Conservation (phyloP, 2,329 filamentous ascomycete genomes). For the Fonsecaea multimorphosa region DNA sequence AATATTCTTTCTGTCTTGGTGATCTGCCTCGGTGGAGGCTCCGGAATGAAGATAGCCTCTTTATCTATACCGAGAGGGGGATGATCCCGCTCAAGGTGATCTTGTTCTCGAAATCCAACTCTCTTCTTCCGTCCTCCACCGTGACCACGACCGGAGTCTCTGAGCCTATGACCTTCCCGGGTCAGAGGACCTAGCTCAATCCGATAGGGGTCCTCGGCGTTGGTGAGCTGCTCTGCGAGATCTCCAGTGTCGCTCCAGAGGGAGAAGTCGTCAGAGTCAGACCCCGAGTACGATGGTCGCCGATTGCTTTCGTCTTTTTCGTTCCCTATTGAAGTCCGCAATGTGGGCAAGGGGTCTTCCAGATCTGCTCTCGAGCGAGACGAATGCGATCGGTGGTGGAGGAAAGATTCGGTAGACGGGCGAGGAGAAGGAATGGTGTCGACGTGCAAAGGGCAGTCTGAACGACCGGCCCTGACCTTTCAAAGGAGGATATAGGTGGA, state of each 20-base stretch:
- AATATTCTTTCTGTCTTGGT: constrained; percentile 72
- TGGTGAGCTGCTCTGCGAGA: constrained; percentile 86
- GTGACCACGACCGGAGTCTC: constrained; percentile 40
- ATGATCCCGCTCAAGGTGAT: constrained; percentile 51
- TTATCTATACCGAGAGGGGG: constrained; percentile 58
- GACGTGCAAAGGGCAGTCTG: constrained; percentile 70
- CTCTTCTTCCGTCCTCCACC: constrained; percentile 42
- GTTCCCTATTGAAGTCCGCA: constrained; percentile 50
- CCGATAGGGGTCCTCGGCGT: constrained; percentile 80
- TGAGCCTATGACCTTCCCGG: constrained; percentile 48
- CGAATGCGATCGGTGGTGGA: constrained; percentile 78
- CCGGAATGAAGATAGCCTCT: constrained; percentile 83
- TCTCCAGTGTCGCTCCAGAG: constrained; percentile 95
- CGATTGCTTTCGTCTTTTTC: constrained; percentile 57
- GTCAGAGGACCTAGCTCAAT: constrained; percentile 64
- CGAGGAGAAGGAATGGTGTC: constrained; percentile 84
- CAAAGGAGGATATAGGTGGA: constrained; percentile 16
- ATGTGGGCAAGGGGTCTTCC: constrained; percentile 45
- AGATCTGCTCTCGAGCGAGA: constrained; percentile 46
- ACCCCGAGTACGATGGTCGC: constrained; percentile 58
- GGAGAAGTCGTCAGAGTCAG: constrained; percentile 70
- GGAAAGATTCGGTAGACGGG: constrained; percentile 75
- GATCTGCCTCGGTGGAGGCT: constrained; percentile 67
- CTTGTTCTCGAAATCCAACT: constrained; percentile 38
- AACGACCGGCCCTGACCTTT: constrained; percentile 65